Percentiles rank a stretch among this genome's conserved stretches.
Evolutionary conservation across 2,329 filamentous ascomycete species (phyloP).

Genomic region (Blumeriella jaapii): DNA sequence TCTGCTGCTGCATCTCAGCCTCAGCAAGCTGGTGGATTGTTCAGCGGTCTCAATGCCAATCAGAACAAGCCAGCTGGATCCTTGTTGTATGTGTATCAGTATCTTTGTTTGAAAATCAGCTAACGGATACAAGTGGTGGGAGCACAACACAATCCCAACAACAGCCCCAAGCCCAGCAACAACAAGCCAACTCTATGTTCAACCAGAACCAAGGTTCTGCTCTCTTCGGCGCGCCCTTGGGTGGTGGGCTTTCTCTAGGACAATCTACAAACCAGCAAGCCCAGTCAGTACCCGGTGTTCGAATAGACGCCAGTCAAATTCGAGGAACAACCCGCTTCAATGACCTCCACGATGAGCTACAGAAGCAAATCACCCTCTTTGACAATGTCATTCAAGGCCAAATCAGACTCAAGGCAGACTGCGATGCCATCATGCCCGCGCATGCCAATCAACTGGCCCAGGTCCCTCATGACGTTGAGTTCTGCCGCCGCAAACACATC

Average conservation of each 20-base stretch:
- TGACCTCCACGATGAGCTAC: constrained; percentile 73
- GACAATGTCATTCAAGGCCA: constrained; percentile 73
- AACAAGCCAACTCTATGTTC: constrained; percentile 15
- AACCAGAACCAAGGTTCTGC: constrained; percentile 11
- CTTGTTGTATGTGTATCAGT: constrained; percentile 23
- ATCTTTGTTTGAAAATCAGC: constrained; percentile 4
- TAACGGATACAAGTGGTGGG: constrained; percentile 17
- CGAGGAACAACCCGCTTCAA: constrained; percentile 85
- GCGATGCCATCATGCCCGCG: constrained; percentile 54
- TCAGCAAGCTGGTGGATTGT: constrained; percentile 21
- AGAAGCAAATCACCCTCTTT: constrained; percentile 64
- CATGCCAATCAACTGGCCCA: constrained; percentile 53
- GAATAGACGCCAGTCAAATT: constrained; percentile 68
- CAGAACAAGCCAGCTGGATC: constrained; percentile 21
- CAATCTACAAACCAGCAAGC: constrained; percentile 36
- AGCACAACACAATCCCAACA: constrained; percentile 14
- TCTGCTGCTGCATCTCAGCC: constrained; percentile 14
- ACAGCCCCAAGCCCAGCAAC: constrained; percentile 16
- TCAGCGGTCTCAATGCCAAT: constrained; percentile 20
- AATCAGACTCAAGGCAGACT: constrained; percentile 66
- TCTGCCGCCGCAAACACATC: constrained; percentile 48
- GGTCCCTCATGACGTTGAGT: constrained; percentile 53
- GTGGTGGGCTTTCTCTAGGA: constrained; percentile 30
- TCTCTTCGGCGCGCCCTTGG: constrained; percentile 23
- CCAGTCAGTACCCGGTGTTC: constrained; percentile 55